Conservation (phyloP, 805 yeast genomes). For the Teunomyces gatunensis region DNA sequence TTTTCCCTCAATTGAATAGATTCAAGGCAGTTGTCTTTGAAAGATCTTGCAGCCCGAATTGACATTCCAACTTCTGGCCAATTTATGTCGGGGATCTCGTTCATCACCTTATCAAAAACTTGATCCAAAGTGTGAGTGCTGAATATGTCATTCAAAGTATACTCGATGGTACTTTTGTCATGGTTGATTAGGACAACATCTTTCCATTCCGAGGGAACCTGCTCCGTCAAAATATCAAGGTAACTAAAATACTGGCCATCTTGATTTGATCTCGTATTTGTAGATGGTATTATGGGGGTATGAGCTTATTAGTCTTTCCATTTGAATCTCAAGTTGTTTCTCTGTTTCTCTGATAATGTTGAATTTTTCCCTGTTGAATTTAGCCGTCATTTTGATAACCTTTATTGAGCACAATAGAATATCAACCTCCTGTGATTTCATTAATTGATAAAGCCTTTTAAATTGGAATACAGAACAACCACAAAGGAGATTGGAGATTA, state of each 20-base stretch:
- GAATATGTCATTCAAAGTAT: not conserved
- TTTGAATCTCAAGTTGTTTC: not conserved
- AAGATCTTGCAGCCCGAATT: not conserved
- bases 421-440: not conserved
- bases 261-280: too few relatives aligned
- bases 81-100: not conserved
- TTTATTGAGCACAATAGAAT: not conserved
- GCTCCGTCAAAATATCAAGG: too few relatives aligned
- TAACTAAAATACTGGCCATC: too few relatives aligned
- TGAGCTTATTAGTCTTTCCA: too few relatives aligned
- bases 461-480: not conserved
- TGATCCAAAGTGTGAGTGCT: not conserved
- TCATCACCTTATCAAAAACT: not conserved
- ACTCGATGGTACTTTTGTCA: not conserved
- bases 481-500: not conserved
- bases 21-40: not conserved
- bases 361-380: not conserved
- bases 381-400: not conserved
- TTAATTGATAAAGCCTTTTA: not conserved
- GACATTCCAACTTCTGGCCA: not conserved
- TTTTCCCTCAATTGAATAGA: not conserved
- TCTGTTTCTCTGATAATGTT: not conserved
- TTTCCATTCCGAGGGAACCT: not conserved
- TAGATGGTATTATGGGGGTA: too few relatives aligned
- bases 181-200: not conserved